Conservation (phyloP, 441 rosid genomes). For the Biscutella auriculata region DNA sequence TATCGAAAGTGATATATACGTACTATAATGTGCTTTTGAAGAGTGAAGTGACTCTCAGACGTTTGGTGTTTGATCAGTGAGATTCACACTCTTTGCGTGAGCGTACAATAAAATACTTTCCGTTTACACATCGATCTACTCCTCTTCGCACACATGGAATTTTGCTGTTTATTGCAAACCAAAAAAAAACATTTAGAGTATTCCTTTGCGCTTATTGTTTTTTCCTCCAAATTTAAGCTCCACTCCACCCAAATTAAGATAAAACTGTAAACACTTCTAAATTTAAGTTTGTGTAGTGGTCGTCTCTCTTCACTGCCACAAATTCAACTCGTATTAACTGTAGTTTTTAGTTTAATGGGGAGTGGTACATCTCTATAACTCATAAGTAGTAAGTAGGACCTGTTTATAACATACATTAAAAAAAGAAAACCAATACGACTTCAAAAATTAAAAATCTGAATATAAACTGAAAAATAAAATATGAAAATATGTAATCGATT, state of each 20-base stretch:
- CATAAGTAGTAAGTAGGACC: too few species aligned
- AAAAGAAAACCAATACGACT: too few species aligned
- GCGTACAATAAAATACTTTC: conserved; percentile 13
- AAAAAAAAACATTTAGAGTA: not conserved
- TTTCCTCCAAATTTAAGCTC: not conserved
- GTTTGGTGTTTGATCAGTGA: conserved; percentile 21
- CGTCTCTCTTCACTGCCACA: too few species aligned
- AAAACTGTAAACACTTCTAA: not conserved
- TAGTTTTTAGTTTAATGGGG: too few species aligned
- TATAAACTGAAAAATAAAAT: too few species aligned
- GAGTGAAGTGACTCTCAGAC: conserved; percentile 17
- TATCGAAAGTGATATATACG: not conserved
- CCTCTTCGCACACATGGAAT: conserved; percentile 1
- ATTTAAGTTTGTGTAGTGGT: not conserved
- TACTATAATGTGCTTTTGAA: not conserved
- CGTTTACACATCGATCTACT: not conserved
- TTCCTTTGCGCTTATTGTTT: not conserved
- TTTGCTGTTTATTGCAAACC: not conserved
- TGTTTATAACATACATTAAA: too few species aligned
- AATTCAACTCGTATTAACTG: too few species aligned
- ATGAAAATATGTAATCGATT: too few species aligned
- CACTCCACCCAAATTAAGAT: not conserved
- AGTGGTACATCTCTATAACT: too few species aligned
- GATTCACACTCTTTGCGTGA: conserved; percentile 23
- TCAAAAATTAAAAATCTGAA: too few species aligned